Base-by-base conservation (phyloP, 768 basidiomycete species). In the Hebeloma cylindrosporum region DNA sequence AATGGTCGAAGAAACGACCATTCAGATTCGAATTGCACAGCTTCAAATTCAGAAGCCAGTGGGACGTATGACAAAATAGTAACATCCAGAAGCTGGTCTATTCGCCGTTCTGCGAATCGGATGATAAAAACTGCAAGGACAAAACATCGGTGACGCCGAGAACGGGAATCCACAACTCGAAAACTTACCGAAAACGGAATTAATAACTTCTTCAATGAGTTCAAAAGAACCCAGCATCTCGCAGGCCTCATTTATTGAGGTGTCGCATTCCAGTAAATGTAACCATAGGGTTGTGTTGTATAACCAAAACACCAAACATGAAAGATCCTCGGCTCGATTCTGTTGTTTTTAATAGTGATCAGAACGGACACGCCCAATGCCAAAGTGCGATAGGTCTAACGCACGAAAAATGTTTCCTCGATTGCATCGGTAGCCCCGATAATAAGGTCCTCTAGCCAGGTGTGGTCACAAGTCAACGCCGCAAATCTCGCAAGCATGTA, bases 401-500 rank as follows among this genome's bases (percentile, higher is more conserved):
- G 70, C 62, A 95, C 96, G 60, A 94, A 94, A 49, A 96, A 86
- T 7, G 81, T 82, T 37, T 90, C 85, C 64, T 99, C 96, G 25
- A 98, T 94, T 28, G 85, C 75, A 62, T 96, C 93, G 14, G 93
- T 88, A 0, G 91, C 91, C 13, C 88, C 88, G 27, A 94, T 80
- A 42, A 98, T 79, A 20, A 99, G 73, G 60, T 96, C 93, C 62
- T 95, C 93, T 18, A 97, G 70, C 89, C 95, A 93, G 1, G 81
- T 82, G 52, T 88, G 82, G 61, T 93, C 92, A 59, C 92, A 93
- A n/a, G 80, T 83, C 21, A 91, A 68, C 52, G 83, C 85, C n/a
- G 96, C 96, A 66, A 95, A 99, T 33, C 93, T 82, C 9, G 92
- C 85, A 40, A 93, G 77, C 68, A 96, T 79, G 65, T 93, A 96